Percentiles rank a stretch among this genome's conserved stretches.
phyloP scores from a whole-genome alignment of 495 filamentous ascomycete genomes.

The Viridothelium virens region DNA sequence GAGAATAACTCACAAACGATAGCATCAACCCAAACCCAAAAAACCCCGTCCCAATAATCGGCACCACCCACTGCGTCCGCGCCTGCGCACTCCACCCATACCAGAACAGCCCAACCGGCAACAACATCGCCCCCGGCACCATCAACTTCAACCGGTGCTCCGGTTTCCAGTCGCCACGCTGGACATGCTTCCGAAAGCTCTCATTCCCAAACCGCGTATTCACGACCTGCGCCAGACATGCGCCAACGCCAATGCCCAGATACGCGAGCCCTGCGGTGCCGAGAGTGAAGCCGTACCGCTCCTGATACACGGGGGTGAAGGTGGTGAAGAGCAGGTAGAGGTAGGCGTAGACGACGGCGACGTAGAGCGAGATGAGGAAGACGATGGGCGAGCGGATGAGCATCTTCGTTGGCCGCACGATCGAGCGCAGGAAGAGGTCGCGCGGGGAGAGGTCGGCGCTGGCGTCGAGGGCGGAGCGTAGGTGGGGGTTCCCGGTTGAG shows the following conservation, averaged over 20 bases:
- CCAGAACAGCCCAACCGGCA: constrained; percentile 32
- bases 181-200: constrained; percentile 20
- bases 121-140: constrained; percentile 20
- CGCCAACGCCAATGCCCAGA: constrained; percentile 31
- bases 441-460: constrained; percentile 28
- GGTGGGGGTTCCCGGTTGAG: constrained; percentile 28
- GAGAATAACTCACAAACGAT: constrained; percentile 22
- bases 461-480: constrained; percentile 33
- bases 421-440: constrained; percentile 38
- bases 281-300: constrained; percentile 41
- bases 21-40: constrained; percentile 29
- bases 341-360: constrained; percentile 67
- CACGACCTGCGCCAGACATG: constrained; percentile 25
- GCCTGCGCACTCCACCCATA: constrained; percentile 31
- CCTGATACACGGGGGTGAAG: constrained; percentile 53
- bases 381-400: constrained; percentile 53
- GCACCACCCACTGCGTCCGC: constrained; percentile 28
- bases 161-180: constrained; percentile 24
- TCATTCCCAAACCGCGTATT: constrained; percentile 25
- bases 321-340: constrained; percentile 75
- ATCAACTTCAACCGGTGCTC: constrained; percentile 30
- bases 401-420: constrained; percentile 47
- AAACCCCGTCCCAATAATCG: constrained; percentile 25
- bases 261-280: constrained; percentile 30
- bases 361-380: constrained; percentile 59